A percentile compares a stretch with the other conserved stretches of the same genome.
Conservation (phyloP, 306 rosid genomes). For the Abrus pulchellus region DNA sequence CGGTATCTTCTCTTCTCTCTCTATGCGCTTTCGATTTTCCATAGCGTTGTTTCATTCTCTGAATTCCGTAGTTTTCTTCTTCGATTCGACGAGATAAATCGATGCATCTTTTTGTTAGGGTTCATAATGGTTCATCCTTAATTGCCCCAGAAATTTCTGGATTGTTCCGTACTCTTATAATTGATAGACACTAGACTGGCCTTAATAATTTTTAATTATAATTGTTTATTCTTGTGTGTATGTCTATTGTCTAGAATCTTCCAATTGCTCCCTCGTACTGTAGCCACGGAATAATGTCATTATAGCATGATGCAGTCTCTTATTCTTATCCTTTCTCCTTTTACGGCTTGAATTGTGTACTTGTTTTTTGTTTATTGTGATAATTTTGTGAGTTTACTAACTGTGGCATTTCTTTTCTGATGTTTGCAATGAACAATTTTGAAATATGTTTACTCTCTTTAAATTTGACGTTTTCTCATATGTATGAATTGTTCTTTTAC, state of each 20-base stretch:
- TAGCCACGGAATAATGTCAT: background rate
- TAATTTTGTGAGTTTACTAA: background rate
- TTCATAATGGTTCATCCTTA: too few species aligned
- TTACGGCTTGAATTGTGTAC: background rate
- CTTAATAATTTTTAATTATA: constrained; percentile 10
- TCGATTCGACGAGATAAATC: background rate
- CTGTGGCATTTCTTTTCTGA: background rate
- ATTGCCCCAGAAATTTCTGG: background rate
- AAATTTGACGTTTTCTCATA: background rate
- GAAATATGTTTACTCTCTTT: constrained; percentile 1
- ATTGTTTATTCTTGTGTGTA: background rate
- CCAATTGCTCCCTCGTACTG: constrained; percentile 4
- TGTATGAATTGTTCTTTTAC: background rate
- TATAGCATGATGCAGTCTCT: background rate
- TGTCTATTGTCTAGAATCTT: constrained; percentile 28
- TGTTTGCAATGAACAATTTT: background rate
- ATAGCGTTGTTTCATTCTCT: background rate
- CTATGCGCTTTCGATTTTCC: constrained; percentile 14
- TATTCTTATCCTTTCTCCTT: background rate
- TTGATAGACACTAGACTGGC: background rate
- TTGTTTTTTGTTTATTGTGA: background rate
- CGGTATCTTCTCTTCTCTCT: constrained; percentile 36
- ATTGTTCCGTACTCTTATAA: background rate
- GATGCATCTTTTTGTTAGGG: background rate
- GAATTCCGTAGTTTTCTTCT: constrained; percentile 11